Evolutionary conservation across 305 asterid species (phyloP), one percentile per base, ranked within the genome.

Genomic region (Withania somnifera): DNA sequence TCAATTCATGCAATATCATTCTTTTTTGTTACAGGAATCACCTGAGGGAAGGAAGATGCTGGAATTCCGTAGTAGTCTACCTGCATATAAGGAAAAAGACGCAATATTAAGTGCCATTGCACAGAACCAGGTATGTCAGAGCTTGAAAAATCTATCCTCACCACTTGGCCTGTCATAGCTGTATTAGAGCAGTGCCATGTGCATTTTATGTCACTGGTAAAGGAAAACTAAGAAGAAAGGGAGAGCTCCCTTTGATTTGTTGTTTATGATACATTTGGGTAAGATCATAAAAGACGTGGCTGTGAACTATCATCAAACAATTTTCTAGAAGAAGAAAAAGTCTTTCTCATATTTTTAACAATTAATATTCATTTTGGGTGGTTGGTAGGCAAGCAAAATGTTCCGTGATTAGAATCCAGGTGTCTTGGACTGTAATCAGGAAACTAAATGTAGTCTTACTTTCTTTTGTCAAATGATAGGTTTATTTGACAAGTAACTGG

Each of bases 61-160:
- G 91, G 89, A 88, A 80, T 93, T 94, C 83, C 97, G 98, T 56
- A 69, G 84, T 66, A 89, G 86, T 83, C 97, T 96, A 77, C 99
- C 99, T 68, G 97, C 94, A 82, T 94, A 90, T 78, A 91, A 92
- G 84, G 97, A 94, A 91, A 96, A 87, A 88, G 94, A 90, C 64
- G 80, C 94, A 81, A 87, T 96, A 84, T 88, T 96, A 84, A 90
- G 89, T 87, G 89, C 92, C 86, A 93, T 96, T 88, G 89, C 92
- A 82, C 87, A 83, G 83, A 91, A 93, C 86, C 98, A 94, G 98
- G 99, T 93, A 89, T 2, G 24, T 54, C 81, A 83, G 79, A 67
- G 56, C 81, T 80, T 83, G 78, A 54, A 84, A 52, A 77, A 67
- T 85, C 36, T 69, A 11, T 30, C 76, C 20, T 84, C 3, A 6